A percentile compares a stretch with the other conserved stretches of the same genome.
These are phyloP conservation scores for Metrosideros polymorpha DNA, from an alignment of 441 rosid genomes.

Conservation along the genomic window DNA sequence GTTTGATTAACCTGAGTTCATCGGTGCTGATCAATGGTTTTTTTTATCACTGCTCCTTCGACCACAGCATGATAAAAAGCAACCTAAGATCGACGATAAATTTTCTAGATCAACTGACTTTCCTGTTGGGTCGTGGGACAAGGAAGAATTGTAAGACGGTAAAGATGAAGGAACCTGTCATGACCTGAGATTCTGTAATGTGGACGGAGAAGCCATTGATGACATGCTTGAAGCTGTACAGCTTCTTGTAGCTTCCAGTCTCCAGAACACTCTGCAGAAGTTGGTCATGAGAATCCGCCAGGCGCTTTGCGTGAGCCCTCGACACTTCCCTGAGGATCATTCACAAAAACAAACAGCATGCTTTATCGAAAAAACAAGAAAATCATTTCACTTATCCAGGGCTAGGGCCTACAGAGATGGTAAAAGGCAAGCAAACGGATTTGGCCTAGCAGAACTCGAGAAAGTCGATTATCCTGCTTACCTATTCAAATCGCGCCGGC, in stretches of 20 bases:
- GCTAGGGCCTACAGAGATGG: background rate
- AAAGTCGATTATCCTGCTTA: slow-evolving; percentile 1
- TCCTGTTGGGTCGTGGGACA: background rate
- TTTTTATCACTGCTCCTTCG: background rate
- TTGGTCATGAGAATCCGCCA: slow-evolving; percentile 50
- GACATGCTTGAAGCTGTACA: slow-evolving; percentile 78
- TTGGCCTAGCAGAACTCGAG: background rate
- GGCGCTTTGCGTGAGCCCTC: slow-evolving; percentile 33
- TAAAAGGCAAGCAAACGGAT: background rate
- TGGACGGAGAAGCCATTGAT: slow-evolving; percentile 72
- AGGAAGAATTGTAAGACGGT: background rate
- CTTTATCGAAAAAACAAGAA: background rate
- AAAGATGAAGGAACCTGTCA: background rate
- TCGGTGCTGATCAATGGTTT: background rate
- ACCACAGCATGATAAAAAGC: background rate
- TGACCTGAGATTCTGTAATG: slow-evolving; percentile 55
- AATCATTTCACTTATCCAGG: background rate
- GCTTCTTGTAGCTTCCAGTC: slow-evolving; percentile 60
- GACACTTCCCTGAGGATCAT: slow-evolving; percentile 25
- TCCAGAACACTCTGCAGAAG: slow-evolving; percentile 47
- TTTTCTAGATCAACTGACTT: background rate
- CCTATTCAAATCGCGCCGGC: slow-evolving; percentile 23
- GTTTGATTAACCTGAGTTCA: background rate
- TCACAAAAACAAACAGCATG: background rate
- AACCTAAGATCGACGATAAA: background rate